Percentiles rank a stretch among this genome's conserved stretches.
Conservation (phyloP, 805 yeast genomes). For the Metschnikowia cubensis region DNA sequence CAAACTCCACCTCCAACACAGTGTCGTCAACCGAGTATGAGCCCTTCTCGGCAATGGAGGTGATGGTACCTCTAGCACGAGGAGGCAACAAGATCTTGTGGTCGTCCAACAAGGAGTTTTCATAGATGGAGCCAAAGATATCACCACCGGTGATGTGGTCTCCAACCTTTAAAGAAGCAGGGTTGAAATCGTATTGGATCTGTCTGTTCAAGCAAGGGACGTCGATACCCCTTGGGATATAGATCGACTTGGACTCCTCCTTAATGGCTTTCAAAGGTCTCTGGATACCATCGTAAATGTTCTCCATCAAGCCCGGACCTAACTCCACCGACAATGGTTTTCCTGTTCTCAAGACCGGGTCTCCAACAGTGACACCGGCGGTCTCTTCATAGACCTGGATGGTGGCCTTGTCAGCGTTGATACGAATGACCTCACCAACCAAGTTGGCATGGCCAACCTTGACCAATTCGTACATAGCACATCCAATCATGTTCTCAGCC, state of each 20-base stretch:
- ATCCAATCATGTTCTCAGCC: slow-evolving; percentile 98
- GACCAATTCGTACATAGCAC: slow-evolving; percentile 99
- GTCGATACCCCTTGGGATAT: slow-evolving; percentile 98
- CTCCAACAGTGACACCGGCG: slow-evolving; percentile 98
- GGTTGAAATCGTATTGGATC: slow-evolving; percentile 80
- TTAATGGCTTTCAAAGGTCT: slow-evolving; percentile 95
- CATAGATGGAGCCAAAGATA: slow-evolving; percentile 88
- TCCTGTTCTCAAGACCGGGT: slow-evolving; percentile 97
- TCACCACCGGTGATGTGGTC: slow-evolving; percentile 99
- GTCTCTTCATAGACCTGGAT: slow-evolving; percentile 99
- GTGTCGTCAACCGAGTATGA: slow-evolving; percentile 88
- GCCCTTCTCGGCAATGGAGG: slow-evolving; percentile 85
- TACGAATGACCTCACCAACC: slow-evolving; percentile 98
- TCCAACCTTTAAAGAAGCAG: slow-evolving; percentile 76
- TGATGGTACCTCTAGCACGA: slow-evolving; percentile 96
- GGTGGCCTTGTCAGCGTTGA: slow-evolving; percentile 94
- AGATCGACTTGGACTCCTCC: slow-evolving; percentile 83
- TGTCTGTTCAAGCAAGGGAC: slow-evolving; percentile 91
- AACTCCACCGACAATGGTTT: slow-evolving; percentile 98
- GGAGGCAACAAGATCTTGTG: slow-evolving; percentile 97
- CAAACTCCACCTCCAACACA: slow-evolving; percentile 89
- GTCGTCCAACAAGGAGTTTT: slow-evolving; percentile 86
- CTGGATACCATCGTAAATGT: slow-evolving; percentile 98
- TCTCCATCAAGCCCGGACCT: slow-evolving; percentile 99
- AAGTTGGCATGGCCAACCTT: slow-evolving; percentile 95